Base-by-base conservation (phyloP, 2,329 filamentous ascomycete genomes). In the Alternaria tenuissima region DNA sequence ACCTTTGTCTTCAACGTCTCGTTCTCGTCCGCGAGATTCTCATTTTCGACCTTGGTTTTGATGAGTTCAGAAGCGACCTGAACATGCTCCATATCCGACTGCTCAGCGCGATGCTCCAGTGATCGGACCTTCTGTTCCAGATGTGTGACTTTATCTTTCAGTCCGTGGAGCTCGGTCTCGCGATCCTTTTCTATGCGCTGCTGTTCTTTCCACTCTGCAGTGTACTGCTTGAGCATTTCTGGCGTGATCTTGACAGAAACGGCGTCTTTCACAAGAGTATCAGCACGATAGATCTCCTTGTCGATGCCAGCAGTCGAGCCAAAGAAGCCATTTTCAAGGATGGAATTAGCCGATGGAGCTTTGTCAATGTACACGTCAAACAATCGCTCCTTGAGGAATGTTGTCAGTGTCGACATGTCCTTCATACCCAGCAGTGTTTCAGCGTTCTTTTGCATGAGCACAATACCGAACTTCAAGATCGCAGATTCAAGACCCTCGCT, bases 361-460 rank as follows among this genome's bases (percentile, higher is more conserved):
- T 93, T 91, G 79, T 99, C 95, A 64, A 99, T 97, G 78, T 99
- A 99, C 39, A 93, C 93, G 74, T 99, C 95, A 66, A 99, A 99
- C 0, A 99, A 75, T 67, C 91, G 91, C 78, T 99, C 95, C 76
- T 97, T 97, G 26, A 99, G 84, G 80, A 96, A 97, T 4, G 87
- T 91, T 0, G 93, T 97, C 49, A 99, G 85, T 42, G 91, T 88
- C 49, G 89, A 85, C 93, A 99, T 98, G 73, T 98, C 95, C 42
- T 91, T 91, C 86, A 98, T 94, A 22, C 81, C 87, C 38, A 98
- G 85, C 6, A 99, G 81, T 0, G 89, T 85, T 22, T 89, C 81
- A 0, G 91, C 87, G 76, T 99, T 99, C 81, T 96, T 96, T 72
- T 95, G 92, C 93, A 99, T 98, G 52, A 99, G 85, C 4, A 95